Evolutionary conservation across 108 stramenopile species (phyloP).

Genomic region (Fistulifera pelliculosa): DNA sequence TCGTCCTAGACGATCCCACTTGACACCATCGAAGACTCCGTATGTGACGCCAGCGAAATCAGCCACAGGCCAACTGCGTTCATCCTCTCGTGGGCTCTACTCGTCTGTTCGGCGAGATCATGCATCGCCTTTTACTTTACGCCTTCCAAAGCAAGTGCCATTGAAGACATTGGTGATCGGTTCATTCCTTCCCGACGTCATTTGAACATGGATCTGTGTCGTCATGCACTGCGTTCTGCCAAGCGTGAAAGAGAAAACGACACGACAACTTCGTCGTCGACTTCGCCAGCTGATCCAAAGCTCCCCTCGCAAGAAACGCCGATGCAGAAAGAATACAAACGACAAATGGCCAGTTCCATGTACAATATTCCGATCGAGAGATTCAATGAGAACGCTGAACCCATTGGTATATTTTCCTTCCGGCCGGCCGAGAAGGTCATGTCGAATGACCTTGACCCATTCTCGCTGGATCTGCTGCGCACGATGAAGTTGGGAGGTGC

Average conservation of each 20-base stretch:
- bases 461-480: slow-evolving; percentile 35
- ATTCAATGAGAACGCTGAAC: slow-evolving; percentile 27
- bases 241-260: slow-evolving; percentile 19
- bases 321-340: slow-evolving; percentile 71
- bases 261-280: slow-evolving; percentile 3
- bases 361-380: slow-evolving; percentile 67
- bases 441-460: slow-evolving; percentile 17
- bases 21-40: no score
- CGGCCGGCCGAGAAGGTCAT: neutral
- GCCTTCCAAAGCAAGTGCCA: no score
- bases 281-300: neutral
- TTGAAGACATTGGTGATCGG: slow-evolving; percentile 34
- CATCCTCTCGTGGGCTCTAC: no score
- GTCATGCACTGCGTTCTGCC: slow-evolving; percentile 44
- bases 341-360: slow-evolving; percentile 73
- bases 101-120: no score
- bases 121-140: no score
- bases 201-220: slow-evolving; percentile 71
- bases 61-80: no score
- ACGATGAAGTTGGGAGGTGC: slow-evolving; percentile 24
- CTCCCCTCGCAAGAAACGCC: slow-evolving; percentile 36
- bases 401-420: slow-evolving; percentile 22
- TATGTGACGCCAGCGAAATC: no score
- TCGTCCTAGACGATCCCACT: no score
- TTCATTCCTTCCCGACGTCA: slow-evolving; percentile 80